Evolutionary conservation across 2,329 filamentous ascomycete species (phyloP).

Genomic region (Thelonectria discophora): DNA sequence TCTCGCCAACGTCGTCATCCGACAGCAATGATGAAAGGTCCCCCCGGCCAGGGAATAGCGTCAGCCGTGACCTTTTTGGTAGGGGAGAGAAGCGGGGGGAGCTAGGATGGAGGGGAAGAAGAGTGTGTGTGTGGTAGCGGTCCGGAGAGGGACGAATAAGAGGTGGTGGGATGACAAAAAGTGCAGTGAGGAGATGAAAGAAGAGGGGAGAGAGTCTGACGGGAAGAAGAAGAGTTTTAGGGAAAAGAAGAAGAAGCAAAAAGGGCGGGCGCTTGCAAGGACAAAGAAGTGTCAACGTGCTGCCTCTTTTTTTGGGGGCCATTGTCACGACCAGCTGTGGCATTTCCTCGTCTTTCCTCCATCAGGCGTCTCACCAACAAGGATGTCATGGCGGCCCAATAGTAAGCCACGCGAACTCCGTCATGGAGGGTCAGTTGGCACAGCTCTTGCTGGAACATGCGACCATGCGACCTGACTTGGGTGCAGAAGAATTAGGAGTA

Average conservation of each 20-base stretch:
- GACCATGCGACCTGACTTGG: conserved; percentile 35
- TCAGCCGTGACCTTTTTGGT: conserved; percentile 42
- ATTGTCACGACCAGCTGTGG: not conserved
- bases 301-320: not conserved
- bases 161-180: not conserved
- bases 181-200: not conserved
- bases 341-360: conserved; percentile 2
- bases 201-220: not conserved
- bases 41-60: conserved; percentile 39
- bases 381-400: conserved; percentile 41
- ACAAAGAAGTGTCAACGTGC: not conserved
- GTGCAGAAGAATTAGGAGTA: not conserved
- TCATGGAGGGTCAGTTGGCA: conserved; percentile 40
- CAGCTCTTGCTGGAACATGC: conserved; percentile 40
- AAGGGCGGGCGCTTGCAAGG: conserved; percentile 1
- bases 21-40: conserved; percentile 41
- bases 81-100: conserved; percentile 31
- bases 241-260: not conserved
- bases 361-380: conserved; percentile 28
- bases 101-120: conserved; percentile 25
- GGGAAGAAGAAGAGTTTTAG: not conserved
- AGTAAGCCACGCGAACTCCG: conserved; percentile 40
- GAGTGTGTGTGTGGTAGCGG: conserved; percentile 35
- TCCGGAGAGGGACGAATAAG: conserved; percentile 32
- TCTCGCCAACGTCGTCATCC: conserved; percentile 43